These are phyloP conservation scores for Porodaedalea pini DNA, from an alignment of 1,284 basidiomycete genomes.

Conservation along the genomic window DNA sequence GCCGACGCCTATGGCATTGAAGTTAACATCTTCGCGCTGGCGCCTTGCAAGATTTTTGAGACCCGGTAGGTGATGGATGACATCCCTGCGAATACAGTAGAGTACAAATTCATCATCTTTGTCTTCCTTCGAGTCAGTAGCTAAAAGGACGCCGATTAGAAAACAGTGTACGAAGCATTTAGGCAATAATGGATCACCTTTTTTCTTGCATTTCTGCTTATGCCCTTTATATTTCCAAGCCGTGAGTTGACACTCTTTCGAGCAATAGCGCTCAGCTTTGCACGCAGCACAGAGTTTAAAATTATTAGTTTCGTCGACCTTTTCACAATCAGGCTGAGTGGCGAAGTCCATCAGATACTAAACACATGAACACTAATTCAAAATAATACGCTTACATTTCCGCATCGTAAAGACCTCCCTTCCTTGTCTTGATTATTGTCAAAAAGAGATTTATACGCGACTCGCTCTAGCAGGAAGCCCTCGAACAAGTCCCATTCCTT, in stretches of 20 bases:
- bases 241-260: conserved; percentile 8
- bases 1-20: background rate
- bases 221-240: conserved; percentile 7
- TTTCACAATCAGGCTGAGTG: background rate
- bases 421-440: conserved; percentile 1
- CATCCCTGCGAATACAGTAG: conserved; percentile 9
- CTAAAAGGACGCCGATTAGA: background rate
- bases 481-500: conserved; percentile 8
- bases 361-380: background rate
- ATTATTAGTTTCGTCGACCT: background rate
- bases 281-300: conserved; percentile 5
- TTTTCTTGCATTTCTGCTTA: conserved; percentile 7
- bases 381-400: conserved; percentile 10
- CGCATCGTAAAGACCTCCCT: background rate
- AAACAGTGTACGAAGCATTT: too few relatives aligned
- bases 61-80: conserved; percentile 5
- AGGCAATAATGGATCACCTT: background rate
- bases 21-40: background rate
- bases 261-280: conserved; percentile 9
- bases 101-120: conserved; percentile 1
- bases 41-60: background rate
- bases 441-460: conserved; percentile 1
- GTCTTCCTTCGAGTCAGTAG: background rate
- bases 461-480: conserved; percentile 2
- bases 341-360: background rate